Percentiles rank a stretch among this genome's conserved stretches.
phyloP scores from a whole-genome alignment of 2,329 filamentous ascomycete genomes.

The Tothia fuscella region DNA sequence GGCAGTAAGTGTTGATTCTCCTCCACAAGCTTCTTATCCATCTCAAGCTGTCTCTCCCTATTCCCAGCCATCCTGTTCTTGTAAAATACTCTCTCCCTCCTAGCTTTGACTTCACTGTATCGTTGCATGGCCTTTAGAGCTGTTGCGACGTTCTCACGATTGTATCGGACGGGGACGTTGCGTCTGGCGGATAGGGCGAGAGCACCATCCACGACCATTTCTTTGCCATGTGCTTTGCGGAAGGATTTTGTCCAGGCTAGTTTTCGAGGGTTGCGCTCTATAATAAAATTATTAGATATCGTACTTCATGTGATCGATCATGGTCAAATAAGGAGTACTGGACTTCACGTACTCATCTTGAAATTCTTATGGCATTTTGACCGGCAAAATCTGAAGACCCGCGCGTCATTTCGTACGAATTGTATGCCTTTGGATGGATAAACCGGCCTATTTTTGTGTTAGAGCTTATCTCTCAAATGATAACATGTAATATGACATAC shows the following conservation, averaged over 20 bases:
- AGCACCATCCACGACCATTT: constrained; percentile 76
- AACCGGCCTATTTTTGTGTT: constrained; percentile 24
- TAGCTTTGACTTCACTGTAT: constrained; percentile 70
- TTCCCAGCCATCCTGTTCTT: constrained; percentile 88
- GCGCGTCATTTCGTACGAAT: constrained; percentile 55
- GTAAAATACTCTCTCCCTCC: constrained; percentile 85
- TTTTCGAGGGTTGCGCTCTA: constrained; percentile 96
- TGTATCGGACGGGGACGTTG: constrained; percentile 91
- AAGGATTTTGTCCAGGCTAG: constrained; percentile 96
- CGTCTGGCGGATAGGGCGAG: constrained; percentile 84
- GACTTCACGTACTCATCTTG: constrained; percentile 10
- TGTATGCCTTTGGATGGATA: constrained; percentile 38
- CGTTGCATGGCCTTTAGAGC: constrained; percentile 89
- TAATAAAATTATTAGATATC: constrained; percentile 55
- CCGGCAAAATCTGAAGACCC: constrained; percentile 55
- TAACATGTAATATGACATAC: constrained; percentile 17
- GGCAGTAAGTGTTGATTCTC: constrained; percentile 89
- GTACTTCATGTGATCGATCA: too few species aligned
- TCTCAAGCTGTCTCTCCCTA: constrained; percentile 65
- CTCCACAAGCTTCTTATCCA: constrained; percentile 76
- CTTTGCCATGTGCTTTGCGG: constrained; percentile 71
- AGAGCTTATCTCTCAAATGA: constrained; percentile 38
- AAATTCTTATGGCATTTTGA: constrained; percentile 53
- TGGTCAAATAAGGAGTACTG: not conserved
- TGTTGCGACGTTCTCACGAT: constrained; percentile 77